A percentile compares a stretch with the other conserved stretches of the same genome.
phyloP scores from a whole-genome alignment of 1,139 yeast species.

The Saccharomyces hybrid region DNA sequence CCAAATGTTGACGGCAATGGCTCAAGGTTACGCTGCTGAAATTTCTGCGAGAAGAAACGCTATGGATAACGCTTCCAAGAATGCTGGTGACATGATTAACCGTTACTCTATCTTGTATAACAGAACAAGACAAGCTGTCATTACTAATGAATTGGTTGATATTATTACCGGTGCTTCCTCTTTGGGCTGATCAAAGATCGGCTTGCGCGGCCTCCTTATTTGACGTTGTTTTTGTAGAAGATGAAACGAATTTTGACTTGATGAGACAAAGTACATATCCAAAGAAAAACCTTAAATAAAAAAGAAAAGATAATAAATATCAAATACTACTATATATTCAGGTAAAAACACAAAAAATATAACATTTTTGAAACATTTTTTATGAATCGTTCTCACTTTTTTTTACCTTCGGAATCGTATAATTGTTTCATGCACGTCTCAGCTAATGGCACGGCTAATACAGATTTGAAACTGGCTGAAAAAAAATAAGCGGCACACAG shows the following conservation, averaged over 20 bases:
- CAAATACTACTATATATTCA: not conserved
- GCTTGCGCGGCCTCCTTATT: not conserved
- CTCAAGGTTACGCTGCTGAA: slow-evolving; percentile 98
- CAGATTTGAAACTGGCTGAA: not conserved
- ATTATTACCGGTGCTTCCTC: slow-evolving; percentile 99
- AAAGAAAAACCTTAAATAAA: not conserved
- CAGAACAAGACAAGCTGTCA: slow-evolving; percentile 99
- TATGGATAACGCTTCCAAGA: slow-evolving; percentile 99
- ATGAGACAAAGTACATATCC: slow-evolving; percentile 1
- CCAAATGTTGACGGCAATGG: slow-evolving; percentile 83
- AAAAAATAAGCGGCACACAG: not conserved
- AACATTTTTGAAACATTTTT: not conserved
- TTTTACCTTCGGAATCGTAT: not conserved
- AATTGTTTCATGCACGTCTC: not conserved
- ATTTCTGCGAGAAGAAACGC: slow-evolving; percentile 98
- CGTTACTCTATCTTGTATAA: slow-evolving; percentile 93
- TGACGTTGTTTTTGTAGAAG: slow-evolving; percentile 1
- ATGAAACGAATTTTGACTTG: not conserved
- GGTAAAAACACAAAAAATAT: not conserved
- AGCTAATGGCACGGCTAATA: not conserved
- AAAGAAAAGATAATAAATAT: not conserved
- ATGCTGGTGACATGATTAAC: slow-evolving; percentile 98
- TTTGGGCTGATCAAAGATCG: slow-evolving; percentile 52
- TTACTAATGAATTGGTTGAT: slow-evolving; percentile 98
- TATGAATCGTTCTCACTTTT: not conserved